These are phyloP conservation scores for Citrus hindsii DNA, from an alignment of 345 rosid species.

Conservation along the genomic window DNA sequence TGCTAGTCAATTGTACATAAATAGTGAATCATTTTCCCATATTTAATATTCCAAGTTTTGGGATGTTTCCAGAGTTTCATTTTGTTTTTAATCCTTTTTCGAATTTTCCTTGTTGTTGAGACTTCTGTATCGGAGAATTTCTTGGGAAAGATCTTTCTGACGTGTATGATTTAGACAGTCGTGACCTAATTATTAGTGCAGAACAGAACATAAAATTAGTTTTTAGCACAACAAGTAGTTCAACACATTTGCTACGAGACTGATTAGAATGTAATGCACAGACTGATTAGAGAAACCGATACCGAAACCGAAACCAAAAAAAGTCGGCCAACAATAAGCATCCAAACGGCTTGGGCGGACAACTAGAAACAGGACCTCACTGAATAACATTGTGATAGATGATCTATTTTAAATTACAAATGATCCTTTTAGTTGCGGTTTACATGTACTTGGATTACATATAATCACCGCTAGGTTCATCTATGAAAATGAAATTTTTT, in stretches of 20 bases:
- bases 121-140: background rate
- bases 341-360: slow-evolving; percentile 74
- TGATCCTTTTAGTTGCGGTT: no score
- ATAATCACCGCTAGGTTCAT: no score
- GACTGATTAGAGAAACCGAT: slow-evolving; percentile 96
- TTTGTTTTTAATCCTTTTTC: background rate
- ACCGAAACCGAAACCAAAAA: slow-evolving; percentile 96
- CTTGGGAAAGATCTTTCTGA: background rate
- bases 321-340: slow-evolving; percentile 86
- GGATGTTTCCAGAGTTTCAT: background rate
- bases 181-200: background rate
- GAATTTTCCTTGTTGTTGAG: background rate
- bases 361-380: slow-evolving; percentile 70
- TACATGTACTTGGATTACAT: no score
- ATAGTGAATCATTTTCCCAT: background rate
- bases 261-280: slow-evolving; percentile 48
- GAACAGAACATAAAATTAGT: background rate
- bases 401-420: no score
- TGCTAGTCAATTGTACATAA: slow-evolving; percentile 1
- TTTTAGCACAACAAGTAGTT: slow-evolving; percentile 37
- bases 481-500: no score
- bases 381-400: slow-evolving; percentile 50
- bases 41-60: background rate
- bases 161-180: background rate
- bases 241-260: slow-evolving; percentile 63